phyloP scores from a whole-genome alignment of 345 rosid species.

The Anacardium occidentale region DNA sequence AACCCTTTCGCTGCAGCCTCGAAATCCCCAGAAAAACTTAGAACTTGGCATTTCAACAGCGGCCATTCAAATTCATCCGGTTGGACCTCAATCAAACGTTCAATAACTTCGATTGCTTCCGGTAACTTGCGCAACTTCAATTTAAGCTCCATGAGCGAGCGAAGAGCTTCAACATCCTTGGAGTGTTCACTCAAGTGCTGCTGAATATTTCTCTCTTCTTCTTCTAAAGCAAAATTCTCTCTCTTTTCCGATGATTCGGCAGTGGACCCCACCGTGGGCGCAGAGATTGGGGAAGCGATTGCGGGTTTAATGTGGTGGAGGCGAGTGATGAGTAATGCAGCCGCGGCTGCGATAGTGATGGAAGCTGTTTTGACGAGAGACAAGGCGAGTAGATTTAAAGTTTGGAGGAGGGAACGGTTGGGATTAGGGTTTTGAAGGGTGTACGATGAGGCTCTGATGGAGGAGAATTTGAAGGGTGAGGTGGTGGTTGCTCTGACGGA shows the following conservation, averaged over 20 bases:
- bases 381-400: slow-evolving; percentile 35
- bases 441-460: slow-evolving; percentile 50
- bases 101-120: slow-evolving; percentile 57
- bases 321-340: slow-evolving; percentile 53
- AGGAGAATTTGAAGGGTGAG: slow-evolving; percentile 33
- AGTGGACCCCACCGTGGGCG: slow-evolving; percentile 35
- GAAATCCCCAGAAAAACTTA: slow-evolving; percentile 55
- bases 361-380: slow-evolving; percentile 49
- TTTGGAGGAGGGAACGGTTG: slow-evolving; percentile 21
- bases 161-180: slow-evolving; percentile 45
- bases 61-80: slow-evolving; percentile 83
- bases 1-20: slow-evolving; percentile 53
- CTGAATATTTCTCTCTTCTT: slow-evolving; percentile 53
- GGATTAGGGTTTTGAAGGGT: slow-evolving; percentile 24
- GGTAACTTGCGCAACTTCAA: slow-evolving; percentile 57
- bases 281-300: slow-evolving; percentile 49
- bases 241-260: slow-evolving; percentile 14
- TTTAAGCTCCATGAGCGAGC: slow-evolving; percentile 65
- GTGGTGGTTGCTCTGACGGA: slow-evolving; percentile 37
- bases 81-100: slow-evolving; percentile 65
- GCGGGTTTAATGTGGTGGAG: slow-evolving; percentile 49
- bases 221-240: slow-evolving; percentile 32
- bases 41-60: slow-evolving; percentile 62
- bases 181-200: slow-evolving; percentile 44
- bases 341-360: slow-evolving; percentile 63